Evolutionary conservation across 257 asterid genomes (phyloP).

Genomic region (Jacaranda copaia): DNA sequence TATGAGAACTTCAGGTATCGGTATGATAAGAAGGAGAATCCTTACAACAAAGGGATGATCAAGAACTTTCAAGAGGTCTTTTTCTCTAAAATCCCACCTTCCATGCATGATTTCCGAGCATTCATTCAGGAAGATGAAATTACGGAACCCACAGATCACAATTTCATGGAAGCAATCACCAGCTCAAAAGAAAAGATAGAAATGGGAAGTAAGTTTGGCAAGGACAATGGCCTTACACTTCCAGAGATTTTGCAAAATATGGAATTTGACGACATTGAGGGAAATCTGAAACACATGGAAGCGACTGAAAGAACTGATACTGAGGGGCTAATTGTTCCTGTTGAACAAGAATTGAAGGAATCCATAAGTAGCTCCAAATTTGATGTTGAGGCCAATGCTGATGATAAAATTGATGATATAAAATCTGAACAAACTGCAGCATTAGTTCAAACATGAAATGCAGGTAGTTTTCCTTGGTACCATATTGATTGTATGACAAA

Average conservation of each 20-base stretch:
- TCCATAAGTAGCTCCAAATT: conserved; percentile 25
- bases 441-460: conserved; percentile 29
- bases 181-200: conserved; percentile 74
- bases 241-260: conserved; percentile 64
- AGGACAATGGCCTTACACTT: conserved; percentile 48
- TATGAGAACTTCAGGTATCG: conserved; percentile 82
- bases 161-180: conserved; percentile 39
- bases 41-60: conserved; percentile 70
- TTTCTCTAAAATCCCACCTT: conserved; percentile 67
- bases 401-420: conserved; percentile 31
- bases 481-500: no score
- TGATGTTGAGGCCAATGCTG: conserved; percentile 31
- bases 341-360: conserved; percentile 47
- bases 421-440: conserved; percentile 32
- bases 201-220: conserved; percentile 61
- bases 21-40: conserved; percentile 76
- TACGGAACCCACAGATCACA: conserved; percentile 44
- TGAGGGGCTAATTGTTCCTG: conserved; percentile 37
- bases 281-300: conserved; percentile 41
- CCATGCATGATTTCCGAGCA: conserved; percentile 69
- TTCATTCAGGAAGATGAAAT: conserved; percentile 57
- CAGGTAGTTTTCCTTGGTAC: not conserved
- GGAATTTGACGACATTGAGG: conserved; percentile 53
- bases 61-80: conserved; percentile 66
- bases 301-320: conserved; percentile 42